phyloP scores from a whole-genome alignment of 2,329 filamentous ascomycete genomes.

The Penicillium digitatum region DNA sequence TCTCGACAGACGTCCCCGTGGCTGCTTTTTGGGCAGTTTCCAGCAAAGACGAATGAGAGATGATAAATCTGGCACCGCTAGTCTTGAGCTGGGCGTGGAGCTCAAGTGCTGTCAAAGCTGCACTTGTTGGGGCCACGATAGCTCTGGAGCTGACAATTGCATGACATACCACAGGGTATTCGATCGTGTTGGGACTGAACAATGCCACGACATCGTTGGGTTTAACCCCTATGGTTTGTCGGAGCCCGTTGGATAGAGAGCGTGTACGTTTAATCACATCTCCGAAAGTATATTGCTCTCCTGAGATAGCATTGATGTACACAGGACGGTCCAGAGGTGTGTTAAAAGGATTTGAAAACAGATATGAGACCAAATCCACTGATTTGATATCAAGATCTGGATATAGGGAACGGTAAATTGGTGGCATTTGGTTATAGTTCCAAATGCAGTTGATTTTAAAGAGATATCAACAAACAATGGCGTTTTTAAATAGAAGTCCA shows the following conservation, averaged over 20 bases:
- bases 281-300: conserved; percentile 15
- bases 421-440: conserved; percentile 9
- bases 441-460: neutral
- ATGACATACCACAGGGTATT: conserved; percentile 18
- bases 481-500: neutral
- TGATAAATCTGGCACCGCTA: conserved; percentile 17
- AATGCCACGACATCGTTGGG: conserved; percentile 17
- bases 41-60: conserved; percentile 17
- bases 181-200: conserved; percentile 21
- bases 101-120: conserved; percentile 16
- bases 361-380: conserved; percentile 17
- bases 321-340: conserved; percentile 12
- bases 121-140: conserved; percentile 16
- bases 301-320: conserved; percentile 15
- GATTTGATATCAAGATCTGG: conserved; percentile 17
- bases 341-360: conserved; percentile 21
- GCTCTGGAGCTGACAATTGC: conserved; percentile 16
- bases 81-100: conserved; percentile 23
- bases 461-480: too few species aligned
- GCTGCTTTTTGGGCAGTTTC: conserved; percentile 15
- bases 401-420: conserved; percentile 16
- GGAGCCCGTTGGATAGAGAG: conserved; percentile 17
- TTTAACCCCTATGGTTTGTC: conserved; percentile 13
- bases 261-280: conserved; percentile 16
- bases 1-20: conserved; percentile 17